phyloP scores from a whole-genome alignment of 1,284 basidiomycete genomes.

The Fomitopsis pinicola region DNA sequence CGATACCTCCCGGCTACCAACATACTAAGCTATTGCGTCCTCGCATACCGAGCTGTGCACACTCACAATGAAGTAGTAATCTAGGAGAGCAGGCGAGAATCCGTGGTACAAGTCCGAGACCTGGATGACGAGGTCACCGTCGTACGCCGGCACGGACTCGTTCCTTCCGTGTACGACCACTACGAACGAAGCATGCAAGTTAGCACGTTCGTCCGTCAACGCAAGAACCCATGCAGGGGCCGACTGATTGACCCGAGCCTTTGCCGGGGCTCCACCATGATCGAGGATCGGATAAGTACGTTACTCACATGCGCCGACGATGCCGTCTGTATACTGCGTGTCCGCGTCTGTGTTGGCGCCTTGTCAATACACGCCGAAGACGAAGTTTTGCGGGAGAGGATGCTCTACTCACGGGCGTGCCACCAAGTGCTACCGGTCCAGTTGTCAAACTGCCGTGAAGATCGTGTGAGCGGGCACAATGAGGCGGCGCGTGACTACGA shows the following conservation, averaged over 20 bases:
- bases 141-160: slow-evolving; percentile 26
- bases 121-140: slow-evolving; percentile 32
- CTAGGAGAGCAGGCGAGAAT: slow-evolving; percentile 25
- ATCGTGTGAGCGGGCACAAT: neutral
- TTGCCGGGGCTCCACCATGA: neutral
- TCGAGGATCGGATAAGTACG: neutral
- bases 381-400: neutral
- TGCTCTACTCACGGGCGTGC: slow-evolving; percentile 17
- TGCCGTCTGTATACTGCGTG: slow-evolving; percentile 42
- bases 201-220: slow-evolving; percentile 1
- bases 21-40: no score
- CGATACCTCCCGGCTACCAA: slow-evolving; percentile 25
- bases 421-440: slow-evolving; percentile 20
- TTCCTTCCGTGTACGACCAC: slow-evolving; percentile 22
- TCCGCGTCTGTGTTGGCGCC: slow-evolving; percentile 19
- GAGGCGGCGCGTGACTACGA: neutral
- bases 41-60: neutral
- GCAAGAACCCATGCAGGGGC: neutral
- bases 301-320: slow-evolving; percentile 32
- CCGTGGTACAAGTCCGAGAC: slow-evolving; percentile 35
- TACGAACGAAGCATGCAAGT: slow-evolving; percentile 3
- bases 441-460: slow-evolving; percentile 8
- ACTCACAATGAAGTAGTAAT: slow-evolving; percentile 27
- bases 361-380: no score
- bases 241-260: neutral